Base-by-base conservation (phyloP, 73 alveolate genomes). In the Tetrahymena malaccensis region DNA sequence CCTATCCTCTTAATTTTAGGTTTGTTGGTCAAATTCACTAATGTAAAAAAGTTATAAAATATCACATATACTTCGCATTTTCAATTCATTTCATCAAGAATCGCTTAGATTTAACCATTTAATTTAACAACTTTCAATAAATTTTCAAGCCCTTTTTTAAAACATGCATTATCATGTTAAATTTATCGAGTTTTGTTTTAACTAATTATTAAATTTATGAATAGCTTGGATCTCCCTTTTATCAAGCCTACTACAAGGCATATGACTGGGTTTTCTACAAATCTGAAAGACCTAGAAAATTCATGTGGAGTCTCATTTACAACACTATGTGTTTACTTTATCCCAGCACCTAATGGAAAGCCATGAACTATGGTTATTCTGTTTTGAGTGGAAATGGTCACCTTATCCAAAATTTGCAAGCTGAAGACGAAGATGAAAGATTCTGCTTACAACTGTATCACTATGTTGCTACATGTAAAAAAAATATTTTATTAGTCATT, bases 291-390 rank as follows among this genome's bases (percentile, higher is more conserved):
- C 98, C 98, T 19, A 96, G 98, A 94, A 97, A 96, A 93, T 21
- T 97, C 21, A 34, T 97, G 84, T 97, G 99, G 99, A 93, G 96
- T 85, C 84, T 94, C 34, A 95, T 96, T 84, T 97, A 97, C 96
- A 96, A 97, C 93, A 94, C 94, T 31, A 84, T 97, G 95, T 93
- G 98, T 89, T 85, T 95, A 94, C 85, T 84, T 33, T 89, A 57
- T 94, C 98, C 98, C 40, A 85, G 70, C 58, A 84, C 94, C 33
- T 93, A 97, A 95, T 97, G 97, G 97, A 94, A 89, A 9, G 94
- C 98, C 13, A 93, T 97, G 98, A 98, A 98, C 94, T 97, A 97
- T 84, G 99, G 99, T 43, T 98, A 97, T 94, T 98, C 99, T 17
- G 93, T 96, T 9, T 43, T 96, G n/a, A 96, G 94, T 93, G 98